Base-by-base conservation (phyloP, 2,329 filamentous ascomycete species). In the Camptophora hylomeconis region DNA sequence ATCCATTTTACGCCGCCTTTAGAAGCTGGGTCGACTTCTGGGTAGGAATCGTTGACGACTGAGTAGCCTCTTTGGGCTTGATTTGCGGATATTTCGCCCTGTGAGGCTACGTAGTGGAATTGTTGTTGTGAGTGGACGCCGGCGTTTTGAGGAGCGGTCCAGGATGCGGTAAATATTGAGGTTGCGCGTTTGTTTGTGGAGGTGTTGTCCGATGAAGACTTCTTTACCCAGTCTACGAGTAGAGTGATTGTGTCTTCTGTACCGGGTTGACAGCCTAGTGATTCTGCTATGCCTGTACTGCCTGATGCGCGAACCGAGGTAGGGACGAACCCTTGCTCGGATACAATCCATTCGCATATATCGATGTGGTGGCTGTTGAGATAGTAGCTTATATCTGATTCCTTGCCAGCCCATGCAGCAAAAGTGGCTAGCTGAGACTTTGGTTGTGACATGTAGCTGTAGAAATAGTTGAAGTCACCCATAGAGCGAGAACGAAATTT, bases 391-490 rank as follows among this genome's bases (percentile, higher is more conserved):
- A 94, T 94, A 54, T 94, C 87, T 17, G 78, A 86, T 45, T 93
- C 84, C 46, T 77, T 74, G 39, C 86, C 86, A 0, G 86, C 86
- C 84, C 84, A 93, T 3, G 83, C 79, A 57, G 83, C 86, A 73
- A 93, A 93, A 1, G 84, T 93, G 64, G 92, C 80, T 26, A 93
- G 70, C 60, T 92, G 84, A 28, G 69, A 82, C 61, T 92, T 92
- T 36, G 78, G 80, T 64, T 93, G 84, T 27, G 75, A 82, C 84
- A 93, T 92, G 69, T 94, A 94, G 45, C 72, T 79, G 68, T 93
- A 94, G 54, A 92, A 94, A 67, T 94, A 94, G 65, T 92, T 93
- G 72, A 94, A 94, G 58, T 93, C 83, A 40, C 86, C 86, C 5
- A 94, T 64, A 49, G 72, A 61, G 9, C 82, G 81, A 45, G 78